Evolutionary conservation across 495 filamentous ascomycete genomes (phyloP), one percentile per base, ranked within the genome.

Genomic region (Aspergillus cavernicola): DNA sequence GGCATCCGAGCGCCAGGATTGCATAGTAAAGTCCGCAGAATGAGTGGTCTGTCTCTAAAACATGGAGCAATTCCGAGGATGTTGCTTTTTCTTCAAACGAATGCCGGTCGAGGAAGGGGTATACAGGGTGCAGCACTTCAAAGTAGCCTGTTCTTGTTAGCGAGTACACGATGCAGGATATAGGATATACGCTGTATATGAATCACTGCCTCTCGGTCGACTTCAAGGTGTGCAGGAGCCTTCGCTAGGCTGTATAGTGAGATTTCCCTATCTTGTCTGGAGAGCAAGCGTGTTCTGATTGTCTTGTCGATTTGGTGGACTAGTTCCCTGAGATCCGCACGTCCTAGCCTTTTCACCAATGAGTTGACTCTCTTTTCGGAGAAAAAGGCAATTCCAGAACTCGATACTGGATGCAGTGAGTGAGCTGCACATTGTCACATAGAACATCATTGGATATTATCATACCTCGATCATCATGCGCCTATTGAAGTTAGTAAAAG

Each of bases 1-100:
- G 66, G 35, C 61, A 65, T 11, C 67, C 67, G 0, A 70, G 55
- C 2, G 67, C 67, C 10, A 70, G 35, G 7, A 68, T 53, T 1
- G 66, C 45, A 22, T 68, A 42, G 41, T 68, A 70, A 6, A 70
- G 51, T 26, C 58, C 65, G 13, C 46, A 61, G 8, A 62, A 68
- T 7, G 44, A 16, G 11, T 40, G 11, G 12, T 50, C 28, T 6
- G 37, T 16, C 1, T 24, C 24, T 10, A 55, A 19, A 13, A 33
- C 11, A 15, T 40, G 22, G 11, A 26, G 37, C 3, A 40, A 7
- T 9, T 33, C 9, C 7, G 33, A 11, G 4, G n/a, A n/a, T 2
- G 24, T 11, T 24, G 37, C 43, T 16, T 40, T 55, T 9, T 47
- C 35, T 33, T 41, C 43, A n/a, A 55, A 55, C 7, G 2, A 3